Conservation (phyloP, 805 yeast species). For the Wickerhamiella vanderwaltii region DNA sequence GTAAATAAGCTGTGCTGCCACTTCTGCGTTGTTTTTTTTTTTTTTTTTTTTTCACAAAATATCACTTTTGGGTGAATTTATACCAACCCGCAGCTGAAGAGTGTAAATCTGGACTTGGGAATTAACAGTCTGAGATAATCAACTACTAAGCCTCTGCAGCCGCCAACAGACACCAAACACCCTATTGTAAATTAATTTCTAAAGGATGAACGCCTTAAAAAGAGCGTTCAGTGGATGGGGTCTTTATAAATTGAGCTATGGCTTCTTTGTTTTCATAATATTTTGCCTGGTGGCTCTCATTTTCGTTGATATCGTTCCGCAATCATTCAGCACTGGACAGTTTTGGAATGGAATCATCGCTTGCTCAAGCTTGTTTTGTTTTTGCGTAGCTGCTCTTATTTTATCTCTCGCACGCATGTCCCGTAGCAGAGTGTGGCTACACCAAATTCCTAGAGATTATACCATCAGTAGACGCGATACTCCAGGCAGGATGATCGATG, state of each 20-base stretch:
- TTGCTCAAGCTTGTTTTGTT: constrained; percentile 53
- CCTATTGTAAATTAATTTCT: too few species aligned
- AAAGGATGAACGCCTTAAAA: too few species aligned
- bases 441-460: constrained; percentile 69
- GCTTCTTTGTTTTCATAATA: neutral
- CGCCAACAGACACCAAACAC: too few species aligned
- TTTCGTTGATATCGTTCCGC: constrained; percentile 67
- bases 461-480: constrained; percentile 55
- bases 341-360: constrained; percentile 76
- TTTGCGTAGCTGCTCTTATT: constrained; percentile 38
- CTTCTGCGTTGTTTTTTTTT: too few species aligned
- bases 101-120: too few species aligned
- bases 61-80: too few species aligned
- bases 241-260: neutral
- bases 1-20: too few species aligned
- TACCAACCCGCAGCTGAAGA: too few species aligned
- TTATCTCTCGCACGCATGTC: constrained; percentile 50
- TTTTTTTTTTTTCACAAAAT: too few species aligned
- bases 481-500: constrained; percentile 32
- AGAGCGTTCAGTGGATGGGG: neutral
- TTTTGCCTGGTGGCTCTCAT: constrained; percentile 24
- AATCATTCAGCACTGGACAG: constrained; percentile 47
- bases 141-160: too few species aligned
- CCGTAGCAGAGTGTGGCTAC: constrained; percentile 43
- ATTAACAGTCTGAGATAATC: too few species aligned